Percentiles rank a stretch among this genome's conserved stretches.
These are phyloP conservation scores for Citrullus mucosospermus DNA, from an alignment of 306 rosid species.

Conservation along the genomic window DNA sequence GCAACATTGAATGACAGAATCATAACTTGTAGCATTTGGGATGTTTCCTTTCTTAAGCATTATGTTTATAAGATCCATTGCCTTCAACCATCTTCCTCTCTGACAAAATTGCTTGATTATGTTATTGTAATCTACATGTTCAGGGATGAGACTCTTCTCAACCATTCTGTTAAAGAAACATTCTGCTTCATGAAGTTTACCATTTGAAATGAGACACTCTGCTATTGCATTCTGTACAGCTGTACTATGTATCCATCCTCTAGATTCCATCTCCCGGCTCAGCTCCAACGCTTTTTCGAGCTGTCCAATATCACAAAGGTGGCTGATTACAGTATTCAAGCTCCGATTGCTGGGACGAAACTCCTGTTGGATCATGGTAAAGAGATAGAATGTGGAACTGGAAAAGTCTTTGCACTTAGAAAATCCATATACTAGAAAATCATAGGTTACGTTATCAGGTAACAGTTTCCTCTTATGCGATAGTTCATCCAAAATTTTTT, in stretches of 20 bases:
- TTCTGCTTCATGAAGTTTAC: conserved; percentile 60
- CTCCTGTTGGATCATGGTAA: conserved; percentile 50
- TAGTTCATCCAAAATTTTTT: conserved; percentile 30
- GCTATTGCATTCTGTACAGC: conserved; percentile 40
- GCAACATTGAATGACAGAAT: conserved; percentile 37
- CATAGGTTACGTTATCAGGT: conserved; percentile 46
- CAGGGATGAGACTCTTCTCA: conserved; percentile 49
- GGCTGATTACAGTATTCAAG: conserved; percentile 43
- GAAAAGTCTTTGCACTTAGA: conserved; percentile 39
- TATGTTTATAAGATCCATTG: conserved; percentile 49
- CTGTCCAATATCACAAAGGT: conserved; percentile 42
- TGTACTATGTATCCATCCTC: conserved; percentile 66
- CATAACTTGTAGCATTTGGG: conserved; percentile 61
- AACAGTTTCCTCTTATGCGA: conserved; percentile 38
- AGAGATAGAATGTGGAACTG: conserved; percentile 34
- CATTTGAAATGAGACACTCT: conserved; percentile 41
- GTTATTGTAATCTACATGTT: conserved; percentile 46
- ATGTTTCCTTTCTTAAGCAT: conserved; percentile 57
- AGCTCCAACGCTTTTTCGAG: conserved; percentile 48
- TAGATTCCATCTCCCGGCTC: conserved; percentile 53
- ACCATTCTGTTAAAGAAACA: conserved; percentile 42
- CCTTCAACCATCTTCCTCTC: conserved; percentile 40
- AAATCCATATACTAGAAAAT: conserved; percentile 67
- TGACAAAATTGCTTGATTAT: conserved; percentile 55
- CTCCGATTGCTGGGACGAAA: conserved; percentile 50